A percentile compares a stretch with the other conserved stretches of the same genome.
phyloP scores from a whole-genome alignment of 768 basidiomycete genomes.

The Tricholoma terreum region DNA sequence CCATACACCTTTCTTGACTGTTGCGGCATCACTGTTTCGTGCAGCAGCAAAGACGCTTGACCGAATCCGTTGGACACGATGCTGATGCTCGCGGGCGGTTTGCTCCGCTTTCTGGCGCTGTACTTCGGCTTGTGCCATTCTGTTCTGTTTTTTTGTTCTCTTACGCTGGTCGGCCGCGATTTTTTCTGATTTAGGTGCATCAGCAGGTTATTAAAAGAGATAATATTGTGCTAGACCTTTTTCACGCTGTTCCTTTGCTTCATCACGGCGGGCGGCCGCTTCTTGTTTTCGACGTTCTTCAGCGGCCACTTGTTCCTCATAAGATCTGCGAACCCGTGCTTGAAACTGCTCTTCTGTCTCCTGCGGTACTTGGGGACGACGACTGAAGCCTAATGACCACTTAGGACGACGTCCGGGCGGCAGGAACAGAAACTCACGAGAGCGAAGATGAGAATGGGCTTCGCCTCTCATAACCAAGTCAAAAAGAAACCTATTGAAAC shows the following conservation, averaged over 20 bases:
- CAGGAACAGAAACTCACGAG: slow-evolving; percentile 2
- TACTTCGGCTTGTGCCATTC: slow-evolving; percentile 52
- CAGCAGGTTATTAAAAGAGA: background rate
- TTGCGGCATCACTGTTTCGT: slow-evolving; percentile 46
- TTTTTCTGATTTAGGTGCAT: slow-evolving; percentile 38
- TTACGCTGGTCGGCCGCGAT: slow-evolving; percentile 55
- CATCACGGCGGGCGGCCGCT: slow-evolving; percentile 45
- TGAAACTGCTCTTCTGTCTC: slow-evolving; percentile 54
- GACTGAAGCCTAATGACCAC: slow-evolving; percentile 7
- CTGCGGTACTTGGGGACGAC: slow-evolving; percentile 22
- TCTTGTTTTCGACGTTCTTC: slow-evolving; percentile 51
- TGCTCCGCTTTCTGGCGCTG: slow-evolving; percentile 50
- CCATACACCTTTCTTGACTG: slow-evolving; percentile 65
- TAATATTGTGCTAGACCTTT: slow-evolving; percentile 20
- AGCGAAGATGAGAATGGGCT: slow-evolving; percentile 8
- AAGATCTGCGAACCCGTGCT: slow-evolving; percentile 44
- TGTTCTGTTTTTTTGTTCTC: slow-evolving; percentile 50
- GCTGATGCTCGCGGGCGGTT: slow-evolving; percentile 42
- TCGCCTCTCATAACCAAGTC: slow-evolving; percentile 41
- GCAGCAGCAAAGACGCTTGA: slow-evolving; percentile 67
- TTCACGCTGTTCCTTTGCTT: slow-evolving; percentile 46
- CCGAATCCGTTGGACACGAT: slow-evolving; percentile 53
- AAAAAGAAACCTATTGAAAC: slow-evolving; percentile 30
- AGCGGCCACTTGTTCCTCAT: slow-evolving; percentile 55
- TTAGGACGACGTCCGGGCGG: background rate